Conservation (phyloP, 164 flowering plant species). For the Nymphaea colorata region DNA sequence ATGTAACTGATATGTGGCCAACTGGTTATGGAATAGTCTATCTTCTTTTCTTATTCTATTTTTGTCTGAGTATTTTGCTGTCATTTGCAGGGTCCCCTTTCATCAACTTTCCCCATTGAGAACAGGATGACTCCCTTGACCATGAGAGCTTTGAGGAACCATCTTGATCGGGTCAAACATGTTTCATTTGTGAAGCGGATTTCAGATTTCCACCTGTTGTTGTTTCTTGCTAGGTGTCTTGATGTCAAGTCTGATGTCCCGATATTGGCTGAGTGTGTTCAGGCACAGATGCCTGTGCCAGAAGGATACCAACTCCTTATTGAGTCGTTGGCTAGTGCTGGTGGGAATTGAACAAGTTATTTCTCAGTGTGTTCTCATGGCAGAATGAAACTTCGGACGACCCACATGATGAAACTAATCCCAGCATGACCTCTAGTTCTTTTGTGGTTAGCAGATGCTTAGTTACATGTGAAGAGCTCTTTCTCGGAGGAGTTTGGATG, state of each 20-base stretch:
- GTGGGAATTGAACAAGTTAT: constrained; percentile 7
- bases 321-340: constrained; percentile 61
- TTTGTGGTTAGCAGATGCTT: neutral
- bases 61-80: neutral
- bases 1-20: too few species aligned
- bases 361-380: neutral
- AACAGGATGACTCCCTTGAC: constrained; percentile 47
- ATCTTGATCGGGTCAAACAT: constrained; percentile 51
- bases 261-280: constrained; percentile 66
- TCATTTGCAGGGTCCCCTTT: constrained; percentile 69
- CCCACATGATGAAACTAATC: too few species aligned
- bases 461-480: neutral
- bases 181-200: constrained; percentile 75
- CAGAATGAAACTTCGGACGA: too few species aligned
- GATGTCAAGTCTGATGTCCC: constrained; percentile 67
- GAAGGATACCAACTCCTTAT: constrained; percentile 85
- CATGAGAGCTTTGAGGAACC: constrained; percentile 54
- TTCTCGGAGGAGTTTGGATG: neutral
- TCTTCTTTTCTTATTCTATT: neutral
- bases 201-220: constrained; percentile 79
- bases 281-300: constrained; percentile 38
- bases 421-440: too few species aligned
- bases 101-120: constrained; percentile 69
- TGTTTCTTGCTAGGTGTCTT: constrained; percentile 50
- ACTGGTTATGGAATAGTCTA: too few species aligned